Evolutionary conservation across 345 rosid genomes (phyloP).

Genomic region (Populus deltoides): DNA sequence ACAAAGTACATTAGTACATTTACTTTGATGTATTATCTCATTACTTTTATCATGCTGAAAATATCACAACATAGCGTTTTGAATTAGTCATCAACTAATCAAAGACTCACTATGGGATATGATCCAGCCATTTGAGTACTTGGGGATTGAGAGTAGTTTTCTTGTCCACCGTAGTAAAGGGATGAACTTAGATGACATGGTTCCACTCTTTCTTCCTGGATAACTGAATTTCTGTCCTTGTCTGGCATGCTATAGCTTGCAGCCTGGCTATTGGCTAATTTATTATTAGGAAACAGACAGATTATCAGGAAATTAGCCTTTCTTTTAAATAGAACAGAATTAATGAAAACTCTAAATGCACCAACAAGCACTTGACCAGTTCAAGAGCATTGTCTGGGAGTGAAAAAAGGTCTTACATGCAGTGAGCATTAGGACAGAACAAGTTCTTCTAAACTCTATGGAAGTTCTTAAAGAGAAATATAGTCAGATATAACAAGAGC

Average conservation of each 20-base stretch:
- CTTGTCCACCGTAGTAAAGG: slow-evolving; percentile 86
- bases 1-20: slow-evolving; percentile 1
- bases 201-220: slow-evolving; percentile 46
- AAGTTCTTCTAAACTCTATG: no score
- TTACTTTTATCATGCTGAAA: background rate
- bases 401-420: no score
- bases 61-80: slow-evolving; percentile 5
- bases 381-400: no score
- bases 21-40: background rate
- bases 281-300: background rate
- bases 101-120: slow-evolving; percentile 50
- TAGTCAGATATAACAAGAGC: background rate
- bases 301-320: background rate
- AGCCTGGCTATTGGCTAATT: slow-evolving; percentile 38
- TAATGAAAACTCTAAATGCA: no score
- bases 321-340: no score
- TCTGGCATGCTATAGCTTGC: slow-evolving; percentile 26
- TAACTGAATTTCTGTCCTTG: slow-evolving; percentile 33
- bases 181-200: slow-evolving; percentile 86
- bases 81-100: slow-evolving; percentile 4
- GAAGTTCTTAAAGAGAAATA: no score
- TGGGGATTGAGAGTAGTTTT: slow-evolving; percentile 47
- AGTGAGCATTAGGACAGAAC: no score
- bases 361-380: no score
- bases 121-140: slow-evolving; percentile 33